A percentile compares a stretch with the other conserved stretches of the same genome.
Evolutionary conservation across 768 basidiomycete genomes (phyloP).

Genomic region (Boletus vermiculosoides): DNA sequence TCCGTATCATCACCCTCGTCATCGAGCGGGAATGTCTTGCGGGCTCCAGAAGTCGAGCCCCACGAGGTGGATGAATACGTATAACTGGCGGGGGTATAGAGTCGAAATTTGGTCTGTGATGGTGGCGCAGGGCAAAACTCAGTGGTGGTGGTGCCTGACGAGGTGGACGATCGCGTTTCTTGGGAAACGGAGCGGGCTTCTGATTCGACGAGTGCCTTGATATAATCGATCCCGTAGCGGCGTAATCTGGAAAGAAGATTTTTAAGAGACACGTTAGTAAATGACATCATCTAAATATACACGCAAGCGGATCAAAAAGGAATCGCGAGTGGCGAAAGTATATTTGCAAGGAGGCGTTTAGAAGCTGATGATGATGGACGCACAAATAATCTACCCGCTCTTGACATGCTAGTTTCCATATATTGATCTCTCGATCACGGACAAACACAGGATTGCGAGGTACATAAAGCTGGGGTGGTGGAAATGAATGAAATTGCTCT

Average conservation of each 20-base stretch:
- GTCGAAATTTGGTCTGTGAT: slow-evolving; percentile 28
- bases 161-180: background rate
- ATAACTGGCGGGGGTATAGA: slow-evolving; percentile 35
- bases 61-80: slow-evolving; percentile 28
- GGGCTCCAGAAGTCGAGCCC: slow-evolving; percentile 8
- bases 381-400: slow-evolving; percentile 35
- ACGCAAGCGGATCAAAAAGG: slow-evolving; percentile 7
- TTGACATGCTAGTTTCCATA: slow-evolving; percentile 36
- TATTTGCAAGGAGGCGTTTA: background rate
- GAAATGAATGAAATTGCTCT: slow-evolving; percentile 25
- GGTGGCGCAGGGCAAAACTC: background rate
- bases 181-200: slow-evolving; percentile 19
- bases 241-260: slow-evolving; percentile 21
- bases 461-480: slow-evolving; percentile 28
- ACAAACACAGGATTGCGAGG: slow-evolving; percentile 28
- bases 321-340: background rate
- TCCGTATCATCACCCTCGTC: slow-evolving; percentile 22
- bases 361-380: slow-evolving; percentile 16
- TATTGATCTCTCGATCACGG: slow-evolving; percentile 36
- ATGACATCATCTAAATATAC: slow-evolving; percentile 7
- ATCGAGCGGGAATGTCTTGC: slow-evolving; percentile 16
- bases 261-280: slow-evolving; percentile 4
- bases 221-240: slow-evolving; percentile 33
- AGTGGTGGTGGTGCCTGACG: background rate
- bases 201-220: slow-evolving; percentile 33